phyloP scores from a whole-genome alignment of 495 filamentous ascomycete species.

The Hyphodiscus hymeniophilus region DNA sequence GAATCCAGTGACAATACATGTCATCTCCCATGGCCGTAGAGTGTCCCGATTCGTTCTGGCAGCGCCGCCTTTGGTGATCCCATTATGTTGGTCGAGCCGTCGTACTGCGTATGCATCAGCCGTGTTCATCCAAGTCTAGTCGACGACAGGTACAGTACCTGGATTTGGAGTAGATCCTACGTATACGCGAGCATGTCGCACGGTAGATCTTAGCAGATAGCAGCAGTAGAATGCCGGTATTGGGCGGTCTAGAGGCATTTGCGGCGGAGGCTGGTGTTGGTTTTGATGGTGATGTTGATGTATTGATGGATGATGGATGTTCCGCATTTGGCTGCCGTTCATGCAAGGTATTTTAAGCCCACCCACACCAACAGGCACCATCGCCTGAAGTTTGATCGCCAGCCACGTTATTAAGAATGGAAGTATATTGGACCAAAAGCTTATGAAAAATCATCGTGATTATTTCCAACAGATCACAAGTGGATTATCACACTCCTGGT shows the following conservation, averaged over 20 bases:
- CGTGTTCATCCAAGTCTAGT: background rate
- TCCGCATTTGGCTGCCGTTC: too few relatives aligned
- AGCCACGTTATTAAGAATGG: too few relatives aligned
- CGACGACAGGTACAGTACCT: constrained; percentile 19
- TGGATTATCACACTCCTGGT: too few relatives aligned
- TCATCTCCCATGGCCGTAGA: constrained; percentile 92
- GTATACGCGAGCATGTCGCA: constrained; percentile 58
- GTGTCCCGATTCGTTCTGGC: constrained; percentile 53
- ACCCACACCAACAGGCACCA: too few relatives aligned
- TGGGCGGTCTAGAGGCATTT: constrained; percentile 27
- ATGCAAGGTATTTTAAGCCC: too few relatives aligned
- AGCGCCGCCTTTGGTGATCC: constrained; percentile 69
- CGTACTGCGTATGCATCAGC: constrained; percentile 31
- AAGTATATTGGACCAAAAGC: too few relatives aligned
- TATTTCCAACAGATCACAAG: too few relatives aligned
- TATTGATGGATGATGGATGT: too few relatives aligned
- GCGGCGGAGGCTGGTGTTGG: background rate
- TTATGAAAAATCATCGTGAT: too few relatives aligned
- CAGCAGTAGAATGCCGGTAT: constrained; percentile 49
- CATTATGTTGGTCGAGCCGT: constrained; percentile 86
- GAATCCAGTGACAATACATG: constrained; percentile 79
- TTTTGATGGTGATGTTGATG: background rate
- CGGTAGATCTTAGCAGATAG: constrained; percentile 82
- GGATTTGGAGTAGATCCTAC: constrained; percentile 91
- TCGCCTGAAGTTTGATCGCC: too few relatives aligned